Conservation (phyloP, 768 basidiomycete genomes). For the Lepiota venenata region DNA sequence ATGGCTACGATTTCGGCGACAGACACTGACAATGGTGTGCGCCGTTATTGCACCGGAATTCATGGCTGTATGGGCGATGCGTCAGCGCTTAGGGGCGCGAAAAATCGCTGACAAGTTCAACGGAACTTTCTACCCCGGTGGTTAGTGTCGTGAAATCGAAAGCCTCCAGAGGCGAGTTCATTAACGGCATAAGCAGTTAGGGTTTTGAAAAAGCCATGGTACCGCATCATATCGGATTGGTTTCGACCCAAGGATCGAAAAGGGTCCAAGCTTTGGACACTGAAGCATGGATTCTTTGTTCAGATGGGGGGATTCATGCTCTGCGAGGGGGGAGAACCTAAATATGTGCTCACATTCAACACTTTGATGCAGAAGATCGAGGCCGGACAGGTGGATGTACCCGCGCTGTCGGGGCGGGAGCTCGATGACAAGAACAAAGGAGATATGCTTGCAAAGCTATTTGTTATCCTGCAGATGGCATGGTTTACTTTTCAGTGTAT, state of each 20-base stretch:
- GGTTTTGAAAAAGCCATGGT: no score
- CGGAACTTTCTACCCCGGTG: background rate
- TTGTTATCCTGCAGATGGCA: slow-evolving; percentile 26
- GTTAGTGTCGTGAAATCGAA: background rate
- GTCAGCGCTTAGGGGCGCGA: slow-evolving; percentile 13
- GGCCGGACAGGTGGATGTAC: slow-evolving; percentile 1
- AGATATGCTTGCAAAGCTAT: slow-evolving; percentile 24
- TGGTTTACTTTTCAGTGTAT: slow-evolving; percentile 30
- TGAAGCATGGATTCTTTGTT: slow-evolving; percentile 12
- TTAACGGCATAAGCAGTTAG: background rate
- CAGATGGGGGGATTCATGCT: slow-evolving; percentile 13
- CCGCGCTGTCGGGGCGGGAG: slow-evolving; percentile 12
- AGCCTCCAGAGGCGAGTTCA: background rate
- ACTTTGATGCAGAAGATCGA: background rate
- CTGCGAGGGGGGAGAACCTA: background rate
- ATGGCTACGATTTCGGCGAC: slow-evolving; percentile 6
- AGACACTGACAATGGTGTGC: slow-evolving; percentile 11
- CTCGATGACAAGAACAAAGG: slow-evolving; percentile 30
- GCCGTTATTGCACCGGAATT: slow-evolving; percentile 15
- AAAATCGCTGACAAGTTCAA: slow-evolving; percentile 4
- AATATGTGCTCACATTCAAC: background rate
- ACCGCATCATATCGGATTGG: background rate
- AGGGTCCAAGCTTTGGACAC: background rate
- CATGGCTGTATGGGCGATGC: slow-evolving; percentile 14
- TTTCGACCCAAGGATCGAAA: background rate